A percentile compares a stretch with the other conserved stretches of the same genome.
These are phyloP conservation scores for Monosporascus cannonballus DNA, from an alignment of 2,329 filamentous ascomycete species.

Conservation along the genomic window DNA sequence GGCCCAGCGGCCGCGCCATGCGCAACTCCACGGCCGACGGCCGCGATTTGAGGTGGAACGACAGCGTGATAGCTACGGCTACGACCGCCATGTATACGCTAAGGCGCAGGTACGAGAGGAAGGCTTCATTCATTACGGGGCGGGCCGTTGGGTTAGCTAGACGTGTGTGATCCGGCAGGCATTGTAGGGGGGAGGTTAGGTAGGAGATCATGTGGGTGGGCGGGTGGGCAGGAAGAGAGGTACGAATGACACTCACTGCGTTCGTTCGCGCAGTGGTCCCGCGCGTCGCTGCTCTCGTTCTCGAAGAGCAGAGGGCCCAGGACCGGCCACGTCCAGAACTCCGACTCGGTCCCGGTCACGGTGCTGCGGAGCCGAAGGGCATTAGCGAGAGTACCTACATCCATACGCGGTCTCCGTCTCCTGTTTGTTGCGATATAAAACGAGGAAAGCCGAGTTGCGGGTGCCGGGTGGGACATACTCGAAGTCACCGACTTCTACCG, in stretches of 20 bases:
- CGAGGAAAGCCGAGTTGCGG: too few species aligned
- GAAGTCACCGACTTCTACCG: slow-evolving; percentile 38
- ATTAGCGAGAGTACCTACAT: too few species aligned
- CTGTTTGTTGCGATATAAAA: too few species aligned
- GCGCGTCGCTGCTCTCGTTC: slow-evolving; percentile 67
- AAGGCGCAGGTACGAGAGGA: slow-evolving; percentile 86
- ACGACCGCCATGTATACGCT: slow-evolving; percentile 89
- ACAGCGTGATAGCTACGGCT: slow-evolving; percentile 82
- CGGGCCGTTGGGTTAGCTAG: not conserved
- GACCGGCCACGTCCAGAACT: slow-evolving; percentile 57
- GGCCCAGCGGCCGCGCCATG: slow-evolving; percentile 76
- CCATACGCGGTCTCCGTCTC: too few species aligned
- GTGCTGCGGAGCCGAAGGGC: not conserved
- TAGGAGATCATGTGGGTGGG: not conserved
- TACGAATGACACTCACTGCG: slow-evolving; percentile 42
- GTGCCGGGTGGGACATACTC: not conserved
- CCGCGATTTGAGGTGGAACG: slow-evolving; percentile 78
- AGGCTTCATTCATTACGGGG: slow-evolving; percentile 38
- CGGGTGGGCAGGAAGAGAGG: not conserved
- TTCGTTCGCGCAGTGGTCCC: slow-evolving; percentile 76
- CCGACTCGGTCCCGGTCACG: slow-evolving; percentile 23
- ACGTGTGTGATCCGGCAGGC: not conserved
- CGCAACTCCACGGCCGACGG: slow-evolving; percentile 66
- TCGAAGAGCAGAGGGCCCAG: slow-evolving; percentile 66
- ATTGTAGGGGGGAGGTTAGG: not conserved